Conservation (phyloP, 306 rosid species). For the Ziziphus jujuba region DNA sequence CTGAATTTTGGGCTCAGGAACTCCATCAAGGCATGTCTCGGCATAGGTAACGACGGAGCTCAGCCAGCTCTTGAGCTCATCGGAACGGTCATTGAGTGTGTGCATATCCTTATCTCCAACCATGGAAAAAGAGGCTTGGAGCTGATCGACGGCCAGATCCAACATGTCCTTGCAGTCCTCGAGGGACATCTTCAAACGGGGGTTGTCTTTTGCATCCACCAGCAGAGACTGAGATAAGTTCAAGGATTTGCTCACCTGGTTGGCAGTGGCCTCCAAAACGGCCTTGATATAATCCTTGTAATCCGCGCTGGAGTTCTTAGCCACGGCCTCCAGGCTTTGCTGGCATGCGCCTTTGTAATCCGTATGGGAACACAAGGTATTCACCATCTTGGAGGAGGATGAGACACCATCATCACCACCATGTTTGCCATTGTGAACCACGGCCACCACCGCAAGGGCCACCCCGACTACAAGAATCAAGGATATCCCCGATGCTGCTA, state of each 20-base stretch:
- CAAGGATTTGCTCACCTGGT: constrained; percentile 40
- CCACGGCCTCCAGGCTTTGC: constrained; percentile 29
- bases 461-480: constrained; percentile 69
- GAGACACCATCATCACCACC: neutral
- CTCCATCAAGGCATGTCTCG: constrained; percentile 46
- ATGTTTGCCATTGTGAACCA: constrained; percentile 10
- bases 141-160: constrained; percentile 40
- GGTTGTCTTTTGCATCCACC: constrained; percentile 7
- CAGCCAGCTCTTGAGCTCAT: constrained; percentile 64
- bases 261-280: constrained; percentile 34
- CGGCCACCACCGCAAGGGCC: constrained; percentile 43
- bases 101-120: constrained; percentile 32
- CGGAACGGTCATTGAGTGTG: constrained; percentile 15
- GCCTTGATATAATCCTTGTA: constrained; percentile 46
- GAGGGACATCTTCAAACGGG: constrained; percentile 39
- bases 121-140: constrained; percentile 27
- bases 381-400: constrained; percentile 29
- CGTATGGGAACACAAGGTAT: constrained; percentile 37
- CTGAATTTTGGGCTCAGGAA: constrained; percentile 29
- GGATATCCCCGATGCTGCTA: constrained; percentile 41
- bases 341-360: constrained; percentile 46
- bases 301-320: constrained; percentile 19
- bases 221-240: constrained; percentile 49
- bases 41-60: constrained; percentile 54
- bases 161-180: constrained; percentile 66